Percentiles rank a stretch among this genome's conserved stretches.
Evolutionary conservation across 2,329 filamentous ascomycete species (phyloP).

Genomic region (Acephala macrosclerotiorum): DNA sequence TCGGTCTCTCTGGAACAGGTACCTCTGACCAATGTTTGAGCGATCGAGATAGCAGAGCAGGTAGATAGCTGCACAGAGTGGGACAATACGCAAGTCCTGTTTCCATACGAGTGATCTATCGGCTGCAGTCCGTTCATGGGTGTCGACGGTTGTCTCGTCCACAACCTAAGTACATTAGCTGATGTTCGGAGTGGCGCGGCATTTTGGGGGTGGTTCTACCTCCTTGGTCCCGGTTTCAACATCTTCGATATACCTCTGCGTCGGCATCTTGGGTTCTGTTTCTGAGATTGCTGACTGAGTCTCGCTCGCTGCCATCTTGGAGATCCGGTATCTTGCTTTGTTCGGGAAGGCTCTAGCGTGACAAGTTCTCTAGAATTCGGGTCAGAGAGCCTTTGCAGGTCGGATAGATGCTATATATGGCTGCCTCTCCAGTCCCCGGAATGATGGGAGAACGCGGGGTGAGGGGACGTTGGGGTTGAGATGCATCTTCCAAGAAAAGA

Average conservation of each 20-base stretch:
- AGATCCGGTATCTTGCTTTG: neutral
- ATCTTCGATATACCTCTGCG: neutral
- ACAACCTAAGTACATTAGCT: neutral
- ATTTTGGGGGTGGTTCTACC: neutral
- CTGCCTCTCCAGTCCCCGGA: neutral
- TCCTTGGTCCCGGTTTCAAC: neutral
- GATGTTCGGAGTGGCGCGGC: neutral
- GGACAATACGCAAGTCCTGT: constrained; percentile 69
- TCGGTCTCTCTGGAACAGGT: neutral
- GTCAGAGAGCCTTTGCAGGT: neutral
- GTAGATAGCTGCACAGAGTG: constrained; percentile 68
- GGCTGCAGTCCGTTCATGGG: neutral
- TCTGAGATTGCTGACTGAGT: neutral
- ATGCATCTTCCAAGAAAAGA: neutral
- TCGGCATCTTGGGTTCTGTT: neutral
- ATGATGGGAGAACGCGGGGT: neutral
- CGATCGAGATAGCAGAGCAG: constrained; percentile 73
- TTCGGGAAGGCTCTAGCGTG: neutral
- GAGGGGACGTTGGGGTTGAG: neutral
- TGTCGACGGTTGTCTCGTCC: neutral
- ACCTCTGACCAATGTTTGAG: constrained; percentile 64
- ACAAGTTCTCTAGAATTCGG: neutral
- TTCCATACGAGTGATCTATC: constrained; percentile 57
- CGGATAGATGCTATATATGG: neutral
- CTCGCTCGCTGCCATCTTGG: neutral